Base-by-base conservation (phyloP, 306 rosid species). In the Casuarina glauca region DNA sequence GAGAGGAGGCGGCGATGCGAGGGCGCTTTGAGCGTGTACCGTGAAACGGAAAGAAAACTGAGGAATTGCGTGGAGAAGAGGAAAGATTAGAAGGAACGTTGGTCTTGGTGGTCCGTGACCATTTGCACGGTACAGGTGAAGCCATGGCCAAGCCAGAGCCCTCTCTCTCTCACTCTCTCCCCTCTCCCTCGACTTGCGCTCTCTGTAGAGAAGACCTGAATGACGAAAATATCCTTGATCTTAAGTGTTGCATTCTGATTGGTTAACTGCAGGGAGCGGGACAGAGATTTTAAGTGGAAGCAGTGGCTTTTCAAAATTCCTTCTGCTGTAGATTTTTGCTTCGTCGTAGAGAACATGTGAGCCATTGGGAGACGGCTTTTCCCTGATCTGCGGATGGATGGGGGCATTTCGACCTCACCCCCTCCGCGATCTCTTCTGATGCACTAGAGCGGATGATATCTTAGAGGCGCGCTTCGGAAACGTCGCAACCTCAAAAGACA, bases 81-180 rank as follows among this genome's bases (percentile, higher is more conserved):
- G 87, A 66, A 15, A 26, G 16, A 58, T 55, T 48, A 62, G 63
- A 48, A 73, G 58, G 32, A 13, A 78, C 17, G 8, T 52, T 61
- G 74, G 3, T 70, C 43, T 77, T 51, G 57, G 61, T 41, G 46
- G 66, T 75, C 70, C 46, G 38, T 17, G 83, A 68, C 83, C 74
- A 72, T 19, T 70, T 35, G 26, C 66, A 70, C 39, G 78, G 82
- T 6, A 74, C 69, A 26, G 35, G 84, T 69, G 82, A 52, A 73
- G 84, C 86, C 93, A 89, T 85, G 75, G 54, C 63, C 32, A 73
- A 54, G 58, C 70, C 35, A 10, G 48, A 41, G 45, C 52, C 11
- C 35, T 46, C 68, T 32, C 43, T 32, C 76, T 52, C 77, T 58
- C 32, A 12, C 39, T 26, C 4, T n/a, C 8, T 7, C 32, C 8